phyloP scores from a whole-genome alignment of 2,329 filamentous ascomycete genomes.

The Neonectria magnoliae region DNA sequence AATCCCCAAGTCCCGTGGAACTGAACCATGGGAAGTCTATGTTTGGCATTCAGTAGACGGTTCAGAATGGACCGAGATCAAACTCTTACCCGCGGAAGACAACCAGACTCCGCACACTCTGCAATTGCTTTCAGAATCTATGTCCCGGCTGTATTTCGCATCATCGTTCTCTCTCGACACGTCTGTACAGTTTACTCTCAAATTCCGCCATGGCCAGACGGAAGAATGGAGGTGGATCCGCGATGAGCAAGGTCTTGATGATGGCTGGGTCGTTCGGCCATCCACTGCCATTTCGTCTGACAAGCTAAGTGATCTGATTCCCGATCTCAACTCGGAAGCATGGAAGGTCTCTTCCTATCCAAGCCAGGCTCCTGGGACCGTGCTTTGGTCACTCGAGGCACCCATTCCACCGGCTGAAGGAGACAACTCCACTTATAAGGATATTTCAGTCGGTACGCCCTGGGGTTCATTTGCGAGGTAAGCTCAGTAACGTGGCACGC shows the following conservation, averaged over 20 bases:
- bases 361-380: slow-evolving; percentile 74
- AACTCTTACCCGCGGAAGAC: slow-evolving; percentile 44
- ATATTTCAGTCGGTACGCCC: slow-evolving; percentile 70
- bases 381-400: slow-evolving; percentile 75
- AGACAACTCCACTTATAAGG: slow-evolving; percentile 65
- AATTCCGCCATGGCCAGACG: slow-evolving; percentile 65
- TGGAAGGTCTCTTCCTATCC: slow-evolving; percentile 63
- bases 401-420: slow-evolving; percentile 65
- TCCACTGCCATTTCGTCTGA: slow-evolving; percentile 44
- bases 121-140: slow-evolving; percentile 45
- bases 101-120: slow-evolving; percentile 60
- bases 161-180: slow-evolving; percentile 58
- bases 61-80: slow-evolving; percentile 64
- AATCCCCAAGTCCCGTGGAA: slow-evolving; percentile 63
- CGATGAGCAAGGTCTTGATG: slow-evolving; percentile 69
- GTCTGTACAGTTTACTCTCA: slow-evolving; percentile 74
- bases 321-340: slow-evolving; percentile 61
- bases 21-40: slow-evolving; percentile 74
- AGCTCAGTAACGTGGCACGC: slow-evolving; percentile 27
- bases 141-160: slow-evolving; percentile 63
- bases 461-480: slow-evolving; percentile 66
- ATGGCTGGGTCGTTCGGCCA: slow-evolving; percentile 69
- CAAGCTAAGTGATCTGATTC: slow-evolving; percentile 65
- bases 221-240: slow-evolving; percentile 77
- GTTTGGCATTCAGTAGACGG: slow-evolving; percentile 76